phyloP scores from a whole-genome alignment of 2,329 filamentous ascomycete genomes.

The Colletotrichum eremochloae region DNA sequence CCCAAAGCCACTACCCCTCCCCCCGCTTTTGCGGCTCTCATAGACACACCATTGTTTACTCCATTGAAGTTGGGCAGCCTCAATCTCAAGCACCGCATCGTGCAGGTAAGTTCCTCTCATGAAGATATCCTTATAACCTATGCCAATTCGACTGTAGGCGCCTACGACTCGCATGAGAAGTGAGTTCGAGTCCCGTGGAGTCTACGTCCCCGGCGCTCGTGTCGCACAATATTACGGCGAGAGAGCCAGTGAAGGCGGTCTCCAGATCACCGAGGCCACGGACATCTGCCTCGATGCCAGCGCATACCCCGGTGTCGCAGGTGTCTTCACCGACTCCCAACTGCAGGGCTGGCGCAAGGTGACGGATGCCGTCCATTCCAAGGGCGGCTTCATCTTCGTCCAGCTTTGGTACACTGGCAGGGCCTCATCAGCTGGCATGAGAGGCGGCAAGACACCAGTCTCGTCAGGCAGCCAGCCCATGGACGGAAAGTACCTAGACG shows the following conservation, averaged over 20 bases:
- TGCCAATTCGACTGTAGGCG: conserved; percentile 1
- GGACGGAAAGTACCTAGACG: conserved; percentile 46
- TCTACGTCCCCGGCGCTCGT: conserved; percentile 49
- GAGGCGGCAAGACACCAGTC: conserved; percentile 45
- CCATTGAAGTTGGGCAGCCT: conserved; percentile 52
- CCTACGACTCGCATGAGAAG: conserved; percentile 46
- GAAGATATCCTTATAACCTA: too few relatives aligned
- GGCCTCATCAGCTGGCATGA: conserved; percentile 50
- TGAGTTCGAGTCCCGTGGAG: conserved; percentile 50
- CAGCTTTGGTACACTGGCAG: conserved; percentile 75
- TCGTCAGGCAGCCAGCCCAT: conserved; percentile 56
- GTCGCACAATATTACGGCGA: conserved; percentile 50
- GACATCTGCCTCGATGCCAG: conserved; percentile 48
- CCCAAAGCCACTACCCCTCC: conserved; percentile 34
- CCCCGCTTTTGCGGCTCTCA: conserved; percentile 32
- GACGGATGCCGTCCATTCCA: conserved; percentile 73
- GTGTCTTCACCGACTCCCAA: conserved; percentile 49
- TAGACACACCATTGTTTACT: conserved; percentile 50
- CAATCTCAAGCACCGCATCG: conserved; percentile 53
- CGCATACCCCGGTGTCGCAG: conserved; percentile 48
- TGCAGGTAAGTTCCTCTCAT: conserved; percentile 47
- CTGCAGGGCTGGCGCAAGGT: conserved; percentile 68
- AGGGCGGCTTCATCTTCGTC: conserved; percentile 70
- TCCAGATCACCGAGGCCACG: conserved; percentile 50
- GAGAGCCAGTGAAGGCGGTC: conserved; percentile 51